phyloP scores from a whole-genome alignment of 169 alveolate genomes.

The Cryptosporidium ryanae region DNA sequence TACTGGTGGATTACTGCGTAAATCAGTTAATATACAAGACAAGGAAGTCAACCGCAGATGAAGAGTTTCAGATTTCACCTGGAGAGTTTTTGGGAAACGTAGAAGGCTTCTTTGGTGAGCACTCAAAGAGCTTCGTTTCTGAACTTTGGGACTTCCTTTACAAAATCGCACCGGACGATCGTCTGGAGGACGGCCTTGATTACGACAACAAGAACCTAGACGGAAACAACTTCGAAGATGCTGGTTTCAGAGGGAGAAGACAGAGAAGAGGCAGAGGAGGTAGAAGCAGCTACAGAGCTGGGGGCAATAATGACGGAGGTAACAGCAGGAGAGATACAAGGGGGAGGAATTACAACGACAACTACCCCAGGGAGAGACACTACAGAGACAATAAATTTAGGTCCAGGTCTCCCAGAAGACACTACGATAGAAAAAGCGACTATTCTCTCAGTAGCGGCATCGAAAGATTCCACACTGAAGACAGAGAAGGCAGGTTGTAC shows the following conservation, averaged over 20 bases:
- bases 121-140: conserved; percentile 13
- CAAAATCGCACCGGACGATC: not conserved
- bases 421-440: no score
- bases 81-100: conserved; percentile 30
- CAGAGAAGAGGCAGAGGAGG: no score
- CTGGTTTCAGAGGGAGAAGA: not conserved
- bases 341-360: no score
- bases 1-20: conserved; percentile 58
- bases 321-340: no score
- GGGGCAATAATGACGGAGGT: no score
- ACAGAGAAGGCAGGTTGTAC: not conserved
- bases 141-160: conserved; percentile 50
- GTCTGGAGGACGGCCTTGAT: not conserved
- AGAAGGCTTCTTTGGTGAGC: conserved; percentile 54
- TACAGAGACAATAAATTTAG: no score
- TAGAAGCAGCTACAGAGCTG: no score
- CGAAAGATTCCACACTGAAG: not conserved
- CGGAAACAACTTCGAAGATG: not conserved
- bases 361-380: no score
- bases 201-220: not conserved
- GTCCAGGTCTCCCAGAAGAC: no score
- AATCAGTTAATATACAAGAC: conserved; percentile 47
- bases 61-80: conserved; percentile 64
- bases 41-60: conserved; percentile 59
- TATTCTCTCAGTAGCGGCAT: no score